Evolutionary conservation across 2,329 filamentous ascomycete species (phyloP), one percentile per base, ranked within the genome.

Genomic region (Aspergillus sp.): DNA sequence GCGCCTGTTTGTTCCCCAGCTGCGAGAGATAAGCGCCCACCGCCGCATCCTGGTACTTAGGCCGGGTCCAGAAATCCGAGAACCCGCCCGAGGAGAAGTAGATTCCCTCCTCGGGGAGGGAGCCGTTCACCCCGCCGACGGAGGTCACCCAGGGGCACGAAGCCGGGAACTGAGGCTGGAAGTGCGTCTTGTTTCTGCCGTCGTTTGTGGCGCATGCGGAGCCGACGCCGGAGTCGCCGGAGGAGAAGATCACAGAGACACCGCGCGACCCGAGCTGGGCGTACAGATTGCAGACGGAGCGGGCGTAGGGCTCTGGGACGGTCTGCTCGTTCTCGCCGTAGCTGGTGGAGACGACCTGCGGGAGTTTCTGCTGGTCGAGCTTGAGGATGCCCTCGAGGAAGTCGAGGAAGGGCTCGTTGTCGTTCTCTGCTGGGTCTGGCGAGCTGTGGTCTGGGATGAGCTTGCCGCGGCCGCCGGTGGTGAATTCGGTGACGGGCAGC

Each of bases 221-320:
- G 19, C 72, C 77, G 27, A 80, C 78, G 31, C 79, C 80, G 12
- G 72, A 76, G 64, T 83, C 80, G 17, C 80, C 80, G 1, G 78
- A 80, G 3, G 79, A 78, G 60, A 81, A 77, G 61, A 82, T 66
- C 19, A 82, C 69, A 4, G 75, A 78, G 2, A 80, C 77, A 23
- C 80, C 80, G 48, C 80, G 79, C 57, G 79, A 73, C 17, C 79
- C 80, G 23, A 83, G 77, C 62, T 83, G 82, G 53, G 79, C 73
- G 66, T 71, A 79, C 41, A 79, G 68, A 59, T 73, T 74, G 63
- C 77, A 80, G 45, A 79, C 73, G 21, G 64, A 62, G 44, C 63
- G 64, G 51, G 76, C 74, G 60, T 77, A 77, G 27, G 53, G 64
- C 33, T 67, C 65, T 3, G 75, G 73, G 15, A 77, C 65, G 48